These are phyloP conservation scores for Alternaria triticina DNA, from an alignment of 2,329 filamentous ascomycete species.

Conservation along the genomic window DNA sequence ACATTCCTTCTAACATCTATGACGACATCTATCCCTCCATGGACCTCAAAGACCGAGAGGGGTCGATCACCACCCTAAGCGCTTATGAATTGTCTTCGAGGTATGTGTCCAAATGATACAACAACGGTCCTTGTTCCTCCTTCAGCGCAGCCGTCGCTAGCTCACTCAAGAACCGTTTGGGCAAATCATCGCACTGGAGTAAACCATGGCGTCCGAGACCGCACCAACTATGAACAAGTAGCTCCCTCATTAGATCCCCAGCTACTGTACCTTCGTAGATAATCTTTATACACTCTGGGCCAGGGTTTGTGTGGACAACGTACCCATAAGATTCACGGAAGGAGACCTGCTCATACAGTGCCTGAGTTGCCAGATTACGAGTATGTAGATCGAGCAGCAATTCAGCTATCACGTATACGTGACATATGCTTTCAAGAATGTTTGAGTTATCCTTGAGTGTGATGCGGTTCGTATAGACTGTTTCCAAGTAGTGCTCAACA, in stretches of 20 bases:
- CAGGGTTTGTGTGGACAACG: background rate
- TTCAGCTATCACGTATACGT: conserved; percentile 27
- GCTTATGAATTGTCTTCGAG: background rate
- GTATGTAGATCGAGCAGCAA: background rate
- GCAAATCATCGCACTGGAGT: background rate
- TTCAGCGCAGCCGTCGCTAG: background rate
- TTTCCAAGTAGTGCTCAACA: conserved; percentile 17
- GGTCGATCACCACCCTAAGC: background rate
- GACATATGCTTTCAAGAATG: background rate
- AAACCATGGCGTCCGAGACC: background rate
- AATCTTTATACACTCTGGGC: background rate
- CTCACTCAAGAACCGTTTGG: background rate
- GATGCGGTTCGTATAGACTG: conserved; percentile 15
- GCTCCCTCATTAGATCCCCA: background rate
- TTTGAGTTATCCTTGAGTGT: background rate
- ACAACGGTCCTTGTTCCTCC: background rate
- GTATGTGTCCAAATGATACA: background rate
- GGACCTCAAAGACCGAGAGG: background rate
- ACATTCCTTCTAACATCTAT: background rate
- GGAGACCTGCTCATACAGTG: background rate
- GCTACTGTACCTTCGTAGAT: background rate
- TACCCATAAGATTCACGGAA: fast-evolving
- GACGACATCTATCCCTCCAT: background rate
- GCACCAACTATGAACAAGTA: background rate
- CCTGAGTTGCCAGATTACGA: background rate